phyloP scores from a whole-genome alignment of 2,329 filamentous ascomycete species.

The Dothiorella sarmentorum region DNA sequence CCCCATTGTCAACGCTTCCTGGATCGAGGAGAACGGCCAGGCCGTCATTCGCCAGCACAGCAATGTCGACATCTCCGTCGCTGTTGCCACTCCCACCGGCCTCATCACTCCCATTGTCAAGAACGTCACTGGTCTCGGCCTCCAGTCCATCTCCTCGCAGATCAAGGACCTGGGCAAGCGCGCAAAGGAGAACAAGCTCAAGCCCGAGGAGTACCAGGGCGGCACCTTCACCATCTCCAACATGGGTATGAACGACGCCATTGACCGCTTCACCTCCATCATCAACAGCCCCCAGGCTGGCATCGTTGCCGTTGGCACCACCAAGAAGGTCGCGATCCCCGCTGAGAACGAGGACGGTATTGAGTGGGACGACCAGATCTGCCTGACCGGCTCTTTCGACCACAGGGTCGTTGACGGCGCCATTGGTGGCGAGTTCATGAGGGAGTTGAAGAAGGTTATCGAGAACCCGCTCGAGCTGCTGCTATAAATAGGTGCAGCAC shows the following conservation, averaged over 20 bases:
- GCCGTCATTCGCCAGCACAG: slow-evolving; percentile 86
- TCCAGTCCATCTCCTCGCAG: slow-evolving; percentile 79
- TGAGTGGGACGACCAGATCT: slow-evolving; percentile 96
- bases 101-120: slow-evolving; percentile 98
- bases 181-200: slow-evolving; percentile 94
- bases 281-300: slow-evolving; percentile 98
- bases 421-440: slow-evolving; percentile 93
- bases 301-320: slow-evolving; percentile 92
- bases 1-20: slow-evolving; percentile 91
- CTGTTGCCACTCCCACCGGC: slow-evolving; percentile 86
- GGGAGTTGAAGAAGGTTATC: slow-evolving; percentile 92
- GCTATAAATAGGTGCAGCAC: slow-evolving; percentile 54
- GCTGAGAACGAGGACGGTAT: slow-evolving; percentile 80
- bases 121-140: slow-evolving; percentile 79
- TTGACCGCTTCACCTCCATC: slow-evolving; percentile 95
- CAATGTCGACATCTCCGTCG: slow-evolving; percentile 90
- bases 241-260: slow-evolving; percentile 98
- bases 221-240: slow-evolving; percentile 99
- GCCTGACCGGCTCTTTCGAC: slow-evolving; percentile 93
- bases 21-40: slow-evolving; percentile 73
- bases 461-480: slow-evolving; percentile 96
- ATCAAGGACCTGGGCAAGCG: slow-evolving; percentile 98
- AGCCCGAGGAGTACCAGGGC: slow-evolving; percentile 99
- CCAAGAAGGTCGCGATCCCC: slow-evolving; percentile 90
- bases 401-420: slow-evolving; percentile 98